Base-by-base conservation (phyloP, 2,329 filamentous ascomycete genomes). In the Fusarium proliferatum region DNA sequence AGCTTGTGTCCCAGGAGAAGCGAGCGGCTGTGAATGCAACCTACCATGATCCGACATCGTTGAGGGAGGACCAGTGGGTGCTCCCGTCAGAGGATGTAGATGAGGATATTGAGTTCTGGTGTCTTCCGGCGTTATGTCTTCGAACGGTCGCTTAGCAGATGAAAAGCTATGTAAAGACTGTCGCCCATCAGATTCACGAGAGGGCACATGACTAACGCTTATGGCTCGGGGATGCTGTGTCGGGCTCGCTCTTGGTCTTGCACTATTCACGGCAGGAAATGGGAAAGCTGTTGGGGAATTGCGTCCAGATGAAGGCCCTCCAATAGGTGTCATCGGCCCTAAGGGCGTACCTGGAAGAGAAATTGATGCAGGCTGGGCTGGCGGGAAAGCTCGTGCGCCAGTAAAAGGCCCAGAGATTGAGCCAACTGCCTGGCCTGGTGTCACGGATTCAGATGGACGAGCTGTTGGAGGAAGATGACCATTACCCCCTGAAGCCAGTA, bases 21-120 rank as follows among this genome's bases (percentile, higher is more conserved):
- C 67, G 16, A 81, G 70, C 13, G 83, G 78, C n/a, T 85, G 83
- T 9, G 83, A 82, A 48, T 81, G 72, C 28, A 82, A 78, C 49
- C 82, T 79, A 53, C 80, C 71, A 9, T 80, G 77, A 34, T 79
- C 76, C 11, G 79, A 75, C 69, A 70, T 60, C 68, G 61, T 34
- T 66, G 66, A 34, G 64, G 69, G 48, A 70, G 77, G 33, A 63
- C 74, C 34, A 63, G 77, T 67, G 7, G 76, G 71, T 52, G 77
- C 72, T n/a, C 74, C 72, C 10, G 74, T 61, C 28, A 76, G 64
- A 41, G 78, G 79, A 21, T 80, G 78, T 11, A 77, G 62, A 13
- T 73, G 74, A 6, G 76, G 73, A 11, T 76, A 77, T 13, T 77
- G 78, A 16, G 71, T 53, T 42, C 78, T 78, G 21, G 67, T 60